Percentiles rank a stretch among this genome's conserved stretches.
phyloP scores from a whole-genome alignment of 768 basidiomycete genomes.

The Rhodotorula diobovata region DNA sequence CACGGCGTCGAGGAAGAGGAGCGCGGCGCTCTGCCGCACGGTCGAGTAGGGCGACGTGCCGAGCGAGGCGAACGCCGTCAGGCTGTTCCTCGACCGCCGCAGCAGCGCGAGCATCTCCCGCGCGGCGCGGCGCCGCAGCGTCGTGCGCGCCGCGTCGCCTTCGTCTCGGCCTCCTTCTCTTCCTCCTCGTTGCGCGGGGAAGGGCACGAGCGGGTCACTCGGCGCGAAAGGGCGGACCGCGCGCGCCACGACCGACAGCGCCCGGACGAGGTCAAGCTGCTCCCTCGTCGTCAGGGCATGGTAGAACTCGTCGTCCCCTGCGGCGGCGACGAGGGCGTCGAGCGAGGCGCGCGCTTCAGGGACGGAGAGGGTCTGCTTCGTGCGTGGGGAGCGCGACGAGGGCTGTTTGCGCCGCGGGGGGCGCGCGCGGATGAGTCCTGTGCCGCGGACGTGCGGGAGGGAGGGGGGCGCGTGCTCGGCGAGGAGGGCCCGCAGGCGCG shows the following conservation, averaged over 20 bases:
- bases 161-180: too few species aligned
- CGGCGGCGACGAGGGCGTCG: not conserved
- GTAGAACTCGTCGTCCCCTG: not conserved
- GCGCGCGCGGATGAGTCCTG: not conserved
- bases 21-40: not conserved
- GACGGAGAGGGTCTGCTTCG: not conserved
- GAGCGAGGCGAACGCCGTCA: not conserved
- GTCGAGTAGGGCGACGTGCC: not conserved
- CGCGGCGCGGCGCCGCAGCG: not conserved
- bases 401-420: not conserved
- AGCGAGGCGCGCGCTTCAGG: not conserved
- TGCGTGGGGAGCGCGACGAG: not conserved
- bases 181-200: too few species aligned
- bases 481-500: not conserved
- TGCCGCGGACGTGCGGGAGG: not conserved
- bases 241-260: not conserved
- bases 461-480: not conserved
- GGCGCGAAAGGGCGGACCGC: not conserved
- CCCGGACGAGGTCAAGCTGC: slow-evolving; percentile 7
- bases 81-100: not conserved
- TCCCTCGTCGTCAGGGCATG: not conserved
- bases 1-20: slow-evolving; percentile 5
- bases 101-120: not conserved
- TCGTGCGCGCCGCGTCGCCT: not conserved
- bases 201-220: not conserved